Percentiles rank a stretch among this genome's conserved stretches.
Conservation (phyloP, 805 yeast species). For the Millerozyma acaciae region DNA sequence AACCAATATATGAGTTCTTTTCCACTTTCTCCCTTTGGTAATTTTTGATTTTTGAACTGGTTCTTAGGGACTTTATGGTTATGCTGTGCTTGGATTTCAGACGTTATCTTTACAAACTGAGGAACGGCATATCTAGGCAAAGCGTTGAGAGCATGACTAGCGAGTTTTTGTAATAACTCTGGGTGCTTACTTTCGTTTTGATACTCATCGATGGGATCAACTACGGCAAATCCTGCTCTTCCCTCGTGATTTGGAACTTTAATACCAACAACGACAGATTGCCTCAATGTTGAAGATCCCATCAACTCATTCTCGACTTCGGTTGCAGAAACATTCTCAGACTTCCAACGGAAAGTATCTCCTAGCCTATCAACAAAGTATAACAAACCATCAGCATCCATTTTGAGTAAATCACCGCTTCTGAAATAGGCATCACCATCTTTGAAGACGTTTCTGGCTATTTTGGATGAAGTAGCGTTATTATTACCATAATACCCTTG, state of each 20-base stretch:
- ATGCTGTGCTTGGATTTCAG: conserved; percentile 60
- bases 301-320: conserved; percentile 82
- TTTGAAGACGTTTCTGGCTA: conserved; percentile 66
- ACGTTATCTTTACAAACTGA: conserved; percentile 66
- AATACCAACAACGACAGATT: conserved; percentile 84
- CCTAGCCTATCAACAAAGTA: conserved; percentile 91
- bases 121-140: conserved; percentile 88
- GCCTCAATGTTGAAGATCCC: conserved; percentile 46
- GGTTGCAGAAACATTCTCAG: conserved; percentile 89
- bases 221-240: conserved; percentile 85
- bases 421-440: conserved; percentile 92
- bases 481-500: conserved; percentile 87
- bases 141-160: conserved; percentile 27
- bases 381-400: conserved; percentile 64
- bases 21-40: conserved; percentile 64
- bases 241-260: conserved; percentile 88
- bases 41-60: conserved; percentile 58
- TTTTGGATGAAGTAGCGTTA: conserved; percentile 73
- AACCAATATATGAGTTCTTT: conserved; percentile 70
- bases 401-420: conserved; percentile 75
- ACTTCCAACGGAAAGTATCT: conserved; percentile 95
- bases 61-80: conserved; percentile 81
- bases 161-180: conserved; percentile 26
- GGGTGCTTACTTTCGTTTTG: conserved; percentile 29
- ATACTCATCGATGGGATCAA: conserved; percentile 47